Base-by-base conservation (phyloP, 257 asterid genomes). In the Ophiorrhiza pumila region DNA sequence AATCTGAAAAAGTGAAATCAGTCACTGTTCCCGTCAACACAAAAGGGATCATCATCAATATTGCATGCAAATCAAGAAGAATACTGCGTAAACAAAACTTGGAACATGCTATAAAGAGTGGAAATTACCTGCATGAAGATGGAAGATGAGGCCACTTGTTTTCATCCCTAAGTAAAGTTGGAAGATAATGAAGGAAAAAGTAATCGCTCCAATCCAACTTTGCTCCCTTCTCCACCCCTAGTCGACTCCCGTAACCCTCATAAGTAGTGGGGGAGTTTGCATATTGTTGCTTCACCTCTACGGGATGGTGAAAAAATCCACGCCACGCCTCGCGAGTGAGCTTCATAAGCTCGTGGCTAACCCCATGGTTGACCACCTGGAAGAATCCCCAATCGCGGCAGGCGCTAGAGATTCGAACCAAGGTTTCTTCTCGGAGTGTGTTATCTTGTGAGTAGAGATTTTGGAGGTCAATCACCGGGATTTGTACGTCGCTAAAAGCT, bases 301-400 rank as follows among this genome's bases (percentile, higher is more conserved):
- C 45, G 25, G 99, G 96, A 52, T 87, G 89, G 35, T 76, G 76
- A 52, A 94, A 94, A 67, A 94, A 94, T 69, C 79, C 87, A 0
- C 93, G 87, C 98, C 98, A 94, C 67, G 67, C 81, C 80, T 76
- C 90, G 5, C 91, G 79, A 27, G 74, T 56, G 0, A 73, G 74
- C 25, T 34, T 78, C 97, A 91, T 90, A 76, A 87, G 65, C 68
- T 79, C 88, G 66, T 46, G 85, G 82, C 80, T 69, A 31, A 94
- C 90, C 18, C 97, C 96, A 73, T 94, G 98, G 85, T 88, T 91
- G 72, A 90, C 89, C 83, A 85, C 93, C 79, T 94, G 98, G 71
- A 94, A 94, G 67, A 94, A 94, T 0, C 98, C 97, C 98, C 98
- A 94, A 60, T 94, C 89, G 1, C 87, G 77, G 82, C 98, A 91